Percentiles rank a stretch among this genome's conserved stretches.
Conservation (phyloP, 1,284 basidiomycete genomes). For the Rugosomyces carneus region DNA sequence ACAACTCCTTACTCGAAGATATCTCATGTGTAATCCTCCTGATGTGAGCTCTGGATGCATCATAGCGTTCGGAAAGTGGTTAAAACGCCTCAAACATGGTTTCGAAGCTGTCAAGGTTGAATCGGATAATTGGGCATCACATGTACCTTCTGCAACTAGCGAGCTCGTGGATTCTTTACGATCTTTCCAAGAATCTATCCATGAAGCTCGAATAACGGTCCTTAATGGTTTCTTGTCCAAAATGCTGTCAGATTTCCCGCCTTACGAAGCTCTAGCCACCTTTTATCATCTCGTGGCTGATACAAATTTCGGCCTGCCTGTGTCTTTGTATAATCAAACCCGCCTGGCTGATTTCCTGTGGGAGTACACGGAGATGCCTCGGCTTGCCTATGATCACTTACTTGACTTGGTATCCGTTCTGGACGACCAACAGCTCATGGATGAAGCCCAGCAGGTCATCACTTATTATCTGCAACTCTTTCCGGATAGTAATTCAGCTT, state of each 20-base stretch:
- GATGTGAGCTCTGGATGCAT: conserved; percentile 11
- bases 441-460: conserved; percentile 2
- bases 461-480: conserved; percentile 1
- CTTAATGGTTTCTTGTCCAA: neutral
- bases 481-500: conserved; percentile 7
- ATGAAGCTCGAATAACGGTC: conserved; percentile 9
- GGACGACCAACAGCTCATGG: conserved; percentile 3
- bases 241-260: conserved; percentile 6
- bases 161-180: conserved; percentile 8
- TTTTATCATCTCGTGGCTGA: conserved; percentile 5
- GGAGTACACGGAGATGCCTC: conserved; percentile 5
- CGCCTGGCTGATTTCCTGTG: conserved; percentile 5
- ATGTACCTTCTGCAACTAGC: neutral
- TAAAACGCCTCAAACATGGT: neutral
- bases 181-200: conserved; percentile 8
- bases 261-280: conserved; percentile 6
- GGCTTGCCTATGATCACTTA: conserved; percentile 5
- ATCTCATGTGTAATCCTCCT: neutral
- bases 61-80: conserved; percentile 9
- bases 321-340: conserved; percentile 7
- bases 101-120: conserved; percentile 4
- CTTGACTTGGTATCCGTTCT: conserved; percentile 1
- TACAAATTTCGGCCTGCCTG: neutral
- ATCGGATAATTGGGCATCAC: neutral
- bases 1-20: conserved; percentile 4